Percentiles rank a stretch among this genome's conserved stretches.
Evolutionary conservation across 495 filamentous ascomycete species (phyloP).

Genomic region (Xylaria nigripes): DNA sequence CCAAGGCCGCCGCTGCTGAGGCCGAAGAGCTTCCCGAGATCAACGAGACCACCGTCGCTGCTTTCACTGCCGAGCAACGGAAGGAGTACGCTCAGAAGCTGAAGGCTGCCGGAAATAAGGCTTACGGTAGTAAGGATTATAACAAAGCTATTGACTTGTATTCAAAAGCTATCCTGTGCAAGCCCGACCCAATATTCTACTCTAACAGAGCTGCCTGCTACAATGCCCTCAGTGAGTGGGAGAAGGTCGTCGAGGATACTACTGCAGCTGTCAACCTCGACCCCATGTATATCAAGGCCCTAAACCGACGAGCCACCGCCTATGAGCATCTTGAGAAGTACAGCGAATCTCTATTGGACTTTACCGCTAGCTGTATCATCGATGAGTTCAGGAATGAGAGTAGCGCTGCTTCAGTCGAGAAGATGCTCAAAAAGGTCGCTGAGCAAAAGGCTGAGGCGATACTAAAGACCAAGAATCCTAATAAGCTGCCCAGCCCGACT

Average conservation of each 20-base stretch:
- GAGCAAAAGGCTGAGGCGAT: slow-evolving; percentile 87
- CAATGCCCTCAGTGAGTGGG: slow-evolving; percentile 85
- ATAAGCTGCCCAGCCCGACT: slow-evolving; percentile 81
- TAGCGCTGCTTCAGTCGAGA: slow-evolving; percentile 82
- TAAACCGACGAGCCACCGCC: slow-evolving; percentile 91
- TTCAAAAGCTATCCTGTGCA: slow-evolving; percentile 91
- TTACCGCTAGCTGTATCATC: slow-evolving; percentile 98
- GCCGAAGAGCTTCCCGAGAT: slow-evolving; percentile 80
- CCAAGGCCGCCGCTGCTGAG: slow-evolving; percentile 51
- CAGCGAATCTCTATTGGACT: slow-evolving; percentile 93
- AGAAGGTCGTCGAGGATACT: slow-evolving; percentile 94
- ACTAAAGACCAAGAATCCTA: slow-evolving; percentile 52
- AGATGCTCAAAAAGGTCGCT: slow-evolving; percentile 92
- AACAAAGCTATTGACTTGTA: slow-evolving; percentile 87
- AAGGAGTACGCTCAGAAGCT: slow-evolving; percentile 82
- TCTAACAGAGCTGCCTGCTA: slow-evolving; percentile 97
- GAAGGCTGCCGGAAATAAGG: slow-evolving; percentile 93
- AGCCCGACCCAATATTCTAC: slow-evolving; percentile 95
- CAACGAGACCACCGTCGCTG: slow-evolving; percentile 63
- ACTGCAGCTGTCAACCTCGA: slow-evolving; percentile 88
- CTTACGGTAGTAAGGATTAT: slow-evolving; percentile 88
- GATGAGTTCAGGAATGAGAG: slow-evolving; percentile 86
- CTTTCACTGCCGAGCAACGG: slow-evolving; percentile 63
- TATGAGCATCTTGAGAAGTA: slow-evolving; percentile 88
- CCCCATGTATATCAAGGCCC: slow-evolving; percentile 91